phyloP scores from a whole-genome alignment of 2,329 filamentous ascomycete species.

The Epichloe uncinata region DNA sequence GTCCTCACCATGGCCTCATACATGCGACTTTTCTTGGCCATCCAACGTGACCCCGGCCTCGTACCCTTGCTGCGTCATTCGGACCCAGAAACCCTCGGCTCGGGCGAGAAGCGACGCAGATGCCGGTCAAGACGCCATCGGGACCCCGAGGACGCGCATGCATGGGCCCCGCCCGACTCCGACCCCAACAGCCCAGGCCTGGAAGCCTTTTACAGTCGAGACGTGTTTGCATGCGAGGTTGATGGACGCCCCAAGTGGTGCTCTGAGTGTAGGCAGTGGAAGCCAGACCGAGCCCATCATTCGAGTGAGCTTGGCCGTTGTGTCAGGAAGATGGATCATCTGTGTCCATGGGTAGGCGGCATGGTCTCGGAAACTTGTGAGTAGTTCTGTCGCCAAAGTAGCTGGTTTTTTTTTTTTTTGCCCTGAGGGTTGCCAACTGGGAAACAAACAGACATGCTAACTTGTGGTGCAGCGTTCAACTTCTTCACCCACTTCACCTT shows the following conservation, averaged over 20 bases:
- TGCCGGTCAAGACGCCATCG: conserved; percentile 6
- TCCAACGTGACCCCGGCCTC: conserved; percentile 60
- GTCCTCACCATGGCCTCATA: conserved; percentile 54
- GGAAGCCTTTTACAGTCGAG: conserved; percentile 66
- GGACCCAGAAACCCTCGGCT: conserved; percentile 15
- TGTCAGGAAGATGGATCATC: conserved; percentile 85
- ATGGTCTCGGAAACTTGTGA: conserved; percentile 69
- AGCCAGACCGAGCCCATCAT: conserved; percentile 78
- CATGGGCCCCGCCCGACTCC: conserved; percentile 27
- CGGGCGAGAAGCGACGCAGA: conserved; percentile 7
- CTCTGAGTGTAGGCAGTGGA: conserved; percentile 71
- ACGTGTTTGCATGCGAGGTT: conserved; percentile 70
- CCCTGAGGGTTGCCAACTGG: neutral
- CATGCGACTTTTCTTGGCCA: conserved; percentile 53
- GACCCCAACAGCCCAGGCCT: conserved; percentile 53
- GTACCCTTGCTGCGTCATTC: conserved; percentile 43
- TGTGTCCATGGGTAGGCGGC: conserved; percentile 93
- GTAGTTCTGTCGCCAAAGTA: conserved; percentile 12
- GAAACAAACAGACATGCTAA: too few species aligned
- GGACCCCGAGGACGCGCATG: conserved; percentile 16
- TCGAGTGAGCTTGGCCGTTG: conserved; percentile 72
- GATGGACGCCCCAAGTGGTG: conserved; percentile 85
- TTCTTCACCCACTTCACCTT: conserved; percentile 82
- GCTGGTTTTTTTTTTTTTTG: too few species aligned
- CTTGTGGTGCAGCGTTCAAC: conserved; percentile 51